Evolutionary conservation across 345 rosid genomes (phyloP), one percentile per base, ranked within the genome.

Genomic region (Litchi chinensis): DNA sequence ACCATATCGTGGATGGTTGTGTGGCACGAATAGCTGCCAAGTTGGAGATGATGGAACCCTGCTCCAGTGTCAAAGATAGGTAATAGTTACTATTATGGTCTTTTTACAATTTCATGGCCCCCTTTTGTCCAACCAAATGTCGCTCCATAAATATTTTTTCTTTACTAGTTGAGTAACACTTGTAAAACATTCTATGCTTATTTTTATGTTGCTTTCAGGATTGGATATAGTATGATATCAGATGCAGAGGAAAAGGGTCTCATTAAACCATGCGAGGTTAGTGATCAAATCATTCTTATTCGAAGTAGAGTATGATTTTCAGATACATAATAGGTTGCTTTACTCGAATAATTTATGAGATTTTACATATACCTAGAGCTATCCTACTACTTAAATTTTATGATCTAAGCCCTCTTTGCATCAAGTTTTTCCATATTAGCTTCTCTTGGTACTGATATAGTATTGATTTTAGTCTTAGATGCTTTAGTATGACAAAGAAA

Each of bases 41-140:
- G 89, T 88, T 91, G 56, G 98, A 92, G 86, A 80, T 81, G 87
- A 90, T 94, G 96, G 95, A 93, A 62, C 98, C 97, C 32, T 92
- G 95, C 76, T 92, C 98, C 6, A 94, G 98, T 73, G 94, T 94
- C 86, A 94, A 94, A 85, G 98, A 94, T 82, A 91, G 97, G 98
- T 91, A 77, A 50, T 32, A 1, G 44, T 66, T 63, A 18, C 41
- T 26, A 28, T 48, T 65, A 32, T 6, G 48, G 24, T 67, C 73
- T 76, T 24, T 22, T 8, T 76, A 32, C 24, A 37, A 37, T 37
- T 39, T 5, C 11, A 19, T 18, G 50, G 28, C 44, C 4, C 40
- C 0, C 9, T 19, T 32, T 70, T 48, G 28, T 39, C 26, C 40
- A 16, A 15, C 12, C 59, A 15, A 6, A 65, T 39, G 12, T 37